phyloP scores from a whole-genome alignment of 192 early-diverging fungal species.

The Podila epicladia region DNA sequence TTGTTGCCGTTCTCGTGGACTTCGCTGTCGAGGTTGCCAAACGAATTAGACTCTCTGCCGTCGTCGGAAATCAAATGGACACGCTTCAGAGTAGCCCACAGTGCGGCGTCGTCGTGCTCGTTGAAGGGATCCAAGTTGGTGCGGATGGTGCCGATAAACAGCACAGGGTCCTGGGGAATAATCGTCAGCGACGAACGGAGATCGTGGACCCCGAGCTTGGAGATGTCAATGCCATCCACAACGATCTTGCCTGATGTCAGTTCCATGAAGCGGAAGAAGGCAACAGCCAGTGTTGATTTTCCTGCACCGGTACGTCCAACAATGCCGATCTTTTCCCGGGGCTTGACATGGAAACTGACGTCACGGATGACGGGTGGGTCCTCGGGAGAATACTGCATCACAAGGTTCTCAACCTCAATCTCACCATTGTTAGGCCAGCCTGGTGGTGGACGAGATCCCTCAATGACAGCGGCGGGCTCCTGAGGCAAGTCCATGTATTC shows the following conservation, averaged over 20 bases:
- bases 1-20: constrained; percentile 79
- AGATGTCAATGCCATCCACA: constrained; percentile 85
- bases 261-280: constrained; percentile 88
- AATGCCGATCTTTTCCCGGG: constrained; percentile 86
- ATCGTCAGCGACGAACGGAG: constrained; percentile 74
- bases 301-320: constrained; percentile 84
- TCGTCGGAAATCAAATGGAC: constrained; percentile 64
- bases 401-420: constrained; percentile 77
- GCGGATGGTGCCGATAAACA: constrained; percentile 75
- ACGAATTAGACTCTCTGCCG: constrained; percentile 47
- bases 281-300: constrained; percentile 77
- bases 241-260: constrained; percentile 70
- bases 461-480: constrained; percentile 72
- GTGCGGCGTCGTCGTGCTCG: constrained; percentile 66
- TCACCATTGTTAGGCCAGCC: constrained; percentile 79
- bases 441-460: constrained; percentile 56
- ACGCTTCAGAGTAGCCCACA: constrained; percentile 76
- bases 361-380: constrained; percentile 79
- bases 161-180: constrained; percentile 82
- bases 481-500: constrained; percentile 87
- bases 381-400: constrained; percentile 84
- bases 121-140: constrained; percentile 85
- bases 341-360: constrained; percentile 74
- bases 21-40: constrained; percentile 59
- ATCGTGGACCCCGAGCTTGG: constrained; percentile 79